These are phyloP conservation scores for Picochlorum sp. DNA, from an alignment of 139 green algal genomes.

Conservation along the genomic window DNA sequence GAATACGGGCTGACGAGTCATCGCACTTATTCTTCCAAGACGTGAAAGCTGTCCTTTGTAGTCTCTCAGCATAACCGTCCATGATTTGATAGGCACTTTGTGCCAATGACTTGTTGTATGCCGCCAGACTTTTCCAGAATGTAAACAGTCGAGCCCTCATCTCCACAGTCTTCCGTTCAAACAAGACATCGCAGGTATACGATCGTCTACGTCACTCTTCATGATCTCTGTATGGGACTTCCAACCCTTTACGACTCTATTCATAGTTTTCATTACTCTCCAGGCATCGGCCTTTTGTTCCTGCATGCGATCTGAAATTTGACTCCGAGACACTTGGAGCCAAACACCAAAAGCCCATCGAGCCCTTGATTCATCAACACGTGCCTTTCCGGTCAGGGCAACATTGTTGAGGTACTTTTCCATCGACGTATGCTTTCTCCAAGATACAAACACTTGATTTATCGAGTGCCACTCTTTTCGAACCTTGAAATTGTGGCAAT, in stretches of 20 bases:
- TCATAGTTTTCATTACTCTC: not conserved
- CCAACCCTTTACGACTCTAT: not conserved
- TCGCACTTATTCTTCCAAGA: not conserved
- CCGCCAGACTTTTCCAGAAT: not conserved
- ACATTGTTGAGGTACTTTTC: not conserved
- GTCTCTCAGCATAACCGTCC: not conserved
- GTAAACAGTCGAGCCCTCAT: not conserved
- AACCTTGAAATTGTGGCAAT: not conserved
- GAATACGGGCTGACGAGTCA: not conserved
- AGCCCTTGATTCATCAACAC: not conserved
- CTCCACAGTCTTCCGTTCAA: not conserved
- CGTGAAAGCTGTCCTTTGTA: not conserved
- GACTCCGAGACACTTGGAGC: not conserved
- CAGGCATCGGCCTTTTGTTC: not conserved
- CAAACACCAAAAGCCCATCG: not conserved
- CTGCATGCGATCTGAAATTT: not conserved
- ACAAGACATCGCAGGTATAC: not conserved
- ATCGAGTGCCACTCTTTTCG: not conserved
- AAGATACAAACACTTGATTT: not conserved
- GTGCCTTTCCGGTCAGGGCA: not conserved
- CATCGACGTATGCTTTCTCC: not conserved
- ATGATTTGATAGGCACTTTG: not conserved
- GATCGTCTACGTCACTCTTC: too few relatives aligned
- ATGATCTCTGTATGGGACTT: not conserved
- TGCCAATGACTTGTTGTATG: not conserved